phyloP scores from a whole-genome alignment of 192 early-diverging fungal species.

The Backusella luteola region DNA sequence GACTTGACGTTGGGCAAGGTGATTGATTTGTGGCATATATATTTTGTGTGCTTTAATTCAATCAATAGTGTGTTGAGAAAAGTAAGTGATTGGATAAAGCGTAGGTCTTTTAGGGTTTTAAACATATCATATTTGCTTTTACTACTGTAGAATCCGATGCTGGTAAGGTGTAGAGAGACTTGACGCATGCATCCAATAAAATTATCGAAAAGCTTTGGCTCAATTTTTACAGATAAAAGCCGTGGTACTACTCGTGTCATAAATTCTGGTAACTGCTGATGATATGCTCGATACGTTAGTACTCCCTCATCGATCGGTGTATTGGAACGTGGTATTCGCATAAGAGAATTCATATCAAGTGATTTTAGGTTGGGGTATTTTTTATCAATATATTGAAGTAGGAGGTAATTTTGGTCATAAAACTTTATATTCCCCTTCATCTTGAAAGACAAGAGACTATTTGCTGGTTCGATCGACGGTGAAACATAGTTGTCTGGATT shows the following conservation, averaged over 20 bases:
- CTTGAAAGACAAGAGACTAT: not conserved
- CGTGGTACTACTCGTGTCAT: not conserved
- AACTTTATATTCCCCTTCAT: not conserved
- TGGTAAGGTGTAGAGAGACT: not conserved
- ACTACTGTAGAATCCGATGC: not conserved
- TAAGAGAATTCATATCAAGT: not conserved
- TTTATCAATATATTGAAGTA: not conserved
- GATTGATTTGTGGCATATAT: not conserved
- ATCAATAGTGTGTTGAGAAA: not conserved
- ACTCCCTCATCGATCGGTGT: slow-evolving; percentile 1
- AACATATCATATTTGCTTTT: slow-evolving; percentile 4
- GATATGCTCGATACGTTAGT: not conserved
- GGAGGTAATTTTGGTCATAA: not conserved
- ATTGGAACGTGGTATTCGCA: slow-evolving; percentile 2
- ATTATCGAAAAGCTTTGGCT: not conserved
- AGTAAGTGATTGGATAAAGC: not conserved
- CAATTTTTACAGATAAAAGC: not conserved
- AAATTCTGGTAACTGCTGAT: not conserved
- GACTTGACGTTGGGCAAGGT: not conserved
- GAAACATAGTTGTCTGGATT: not conserved
- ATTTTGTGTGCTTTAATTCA: not conserved
- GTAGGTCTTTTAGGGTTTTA: not conserved
- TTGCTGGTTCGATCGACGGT: not conserved
- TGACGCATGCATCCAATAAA: not conserved
- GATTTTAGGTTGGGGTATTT: slow-evolving; percentile 3